phyloP scores from a whole-genome alignment of 352 stramenopile species.

The Phytophthora cajani region DNA sequence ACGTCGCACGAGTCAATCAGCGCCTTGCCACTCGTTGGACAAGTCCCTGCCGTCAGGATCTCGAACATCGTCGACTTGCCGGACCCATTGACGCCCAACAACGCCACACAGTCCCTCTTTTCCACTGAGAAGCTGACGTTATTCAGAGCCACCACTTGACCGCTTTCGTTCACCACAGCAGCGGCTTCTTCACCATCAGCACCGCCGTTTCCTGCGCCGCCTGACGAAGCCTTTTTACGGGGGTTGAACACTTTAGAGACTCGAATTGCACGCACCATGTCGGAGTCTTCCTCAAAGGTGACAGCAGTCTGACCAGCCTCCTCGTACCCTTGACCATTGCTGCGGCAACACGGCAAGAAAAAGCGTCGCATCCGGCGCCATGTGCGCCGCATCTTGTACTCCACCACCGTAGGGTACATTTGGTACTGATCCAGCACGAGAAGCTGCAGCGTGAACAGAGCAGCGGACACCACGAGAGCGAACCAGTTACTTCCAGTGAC shows the following conservation, averaged over 20 bases:
- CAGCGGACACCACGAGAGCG: slow-evolving; percentile 46
- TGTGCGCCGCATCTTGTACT: slow-evolving; percentile 38
- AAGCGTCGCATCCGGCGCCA: slow-evolving; percentile 28
- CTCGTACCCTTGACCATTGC: slow-evolving; percentile 26
- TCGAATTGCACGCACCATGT: slow-evolving; percentile 57
- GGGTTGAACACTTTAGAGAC: slow-evolving; percentile 77
- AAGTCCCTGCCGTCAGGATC: slow-evolving; percentile 93
- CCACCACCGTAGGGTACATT: slow-evolving; percentile 74
- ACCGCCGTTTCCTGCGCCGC: slow-evolving; percentile 3
- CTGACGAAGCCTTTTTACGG: slow-evolving; percentile 6
- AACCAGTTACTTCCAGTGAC: slow-evolving; percentile 51
- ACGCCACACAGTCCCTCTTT: slow-evolving; percentile 89
- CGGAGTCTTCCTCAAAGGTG: slow-evolving; percentile 38
- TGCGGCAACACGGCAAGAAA: slow-evolving; percentile 26
- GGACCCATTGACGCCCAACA: slow-evolving; percentile 95
- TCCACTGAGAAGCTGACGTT: slow-evolving; percentile 88
- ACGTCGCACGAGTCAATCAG: slow-evolving; percentile 68
- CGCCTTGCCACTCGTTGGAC: slow-evolving; percentile 70
- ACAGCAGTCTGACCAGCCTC: slow-evolving; percentile 31
- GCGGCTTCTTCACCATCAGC: slow-evolving; percentile 15
- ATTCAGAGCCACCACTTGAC: slow-evolving; percentile 73
- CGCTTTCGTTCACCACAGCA: slow-evolving; percentile 44
- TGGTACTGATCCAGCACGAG: slow-evolving; percentile 65
- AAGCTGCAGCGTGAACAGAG: slow-evolving; percentile 62
- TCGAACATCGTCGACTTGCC: slow-evolving; percentile 98